These are phyloP conservation scores for Zea luxurians DNA, from an alignment of 176 grass and related monocot species.

Conservation along the genomic window DNA sequence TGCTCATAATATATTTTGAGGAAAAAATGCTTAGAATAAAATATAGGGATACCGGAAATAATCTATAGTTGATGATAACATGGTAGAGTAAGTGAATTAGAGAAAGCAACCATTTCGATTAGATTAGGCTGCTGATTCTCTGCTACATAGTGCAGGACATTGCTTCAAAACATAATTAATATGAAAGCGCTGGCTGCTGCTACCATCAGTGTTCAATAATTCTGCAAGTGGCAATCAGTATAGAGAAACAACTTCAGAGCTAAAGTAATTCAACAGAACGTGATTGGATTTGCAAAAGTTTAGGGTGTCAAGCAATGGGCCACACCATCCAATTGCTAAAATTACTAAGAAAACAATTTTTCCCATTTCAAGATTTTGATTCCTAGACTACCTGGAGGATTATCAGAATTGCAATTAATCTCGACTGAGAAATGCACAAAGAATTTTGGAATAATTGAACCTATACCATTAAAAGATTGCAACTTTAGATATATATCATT, in stretches of 20 bases:
- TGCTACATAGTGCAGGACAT: background rate
- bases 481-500: too few relatives aligned
- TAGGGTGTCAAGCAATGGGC: background rate
- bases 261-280: background rate
- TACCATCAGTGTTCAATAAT: background rate
- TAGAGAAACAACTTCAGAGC: background rate
- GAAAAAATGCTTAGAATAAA: background rate
- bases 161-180: background rate
- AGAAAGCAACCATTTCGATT: slow-evolving; percentile 8
- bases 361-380: background rate
- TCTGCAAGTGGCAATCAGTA: background rate
- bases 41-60: background rate
- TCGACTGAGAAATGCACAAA: background rate
- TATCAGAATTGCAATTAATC: background rate
- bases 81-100: slow-evolving; percentile 2
- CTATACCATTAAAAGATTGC: too few relatives aligned
- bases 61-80: background rate
- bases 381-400: background rate
- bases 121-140: background rate
- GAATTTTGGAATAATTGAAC: too few relatives aligned
- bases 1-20: background rate
- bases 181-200: background rate
- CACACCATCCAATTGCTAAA: background rate
- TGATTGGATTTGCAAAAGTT: background rate
- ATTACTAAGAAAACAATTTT: too few relatives aligned